phyloP scores from a whole-genome alignment of 2,329 filamentous ascomycete species.

The Fragosphaeria purpurea region DNA sequence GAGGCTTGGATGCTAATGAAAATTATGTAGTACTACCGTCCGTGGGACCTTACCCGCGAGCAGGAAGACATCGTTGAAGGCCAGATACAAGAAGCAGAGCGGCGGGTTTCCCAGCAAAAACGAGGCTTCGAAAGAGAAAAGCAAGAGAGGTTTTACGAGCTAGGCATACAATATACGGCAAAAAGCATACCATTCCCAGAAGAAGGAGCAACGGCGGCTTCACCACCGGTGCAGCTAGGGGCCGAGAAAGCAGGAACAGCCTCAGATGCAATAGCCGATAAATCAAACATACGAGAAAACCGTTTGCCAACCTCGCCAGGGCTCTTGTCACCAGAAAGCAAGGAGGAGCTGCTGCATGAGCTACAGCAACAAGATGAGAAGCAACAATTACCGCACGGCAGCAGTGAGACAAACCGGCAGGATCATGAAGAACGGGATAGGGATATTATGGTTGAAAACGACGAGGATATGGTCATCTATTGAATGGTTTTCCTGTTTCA shows the following conservation, averaged over 20 bases:
- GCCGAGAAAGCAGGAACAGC: background rate
- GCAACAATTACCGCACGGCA: conserved; percentile 20
- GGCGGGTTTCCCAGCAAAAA: conserved; percentile 53
- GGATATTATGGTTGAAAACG: conserved; percentile 71
- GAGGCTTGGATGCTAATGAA: too few relatives aligned
- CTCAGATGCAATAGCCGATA: too few relatives aligned
- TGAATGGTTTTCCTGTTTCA: conserved; percentile 29
- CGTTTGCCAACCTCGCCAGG: too few relatives aligned
- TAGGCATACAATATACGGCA: conserved; percentile 18
- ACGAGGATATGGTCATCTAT: conserved; percentile 88
- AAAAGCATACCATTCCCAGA: background rate
- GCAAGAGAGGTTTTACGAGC: conserved; percentile 29
- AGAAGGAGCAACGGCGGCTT: too few relatives aligned
- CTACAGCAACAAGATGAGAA: background rate
- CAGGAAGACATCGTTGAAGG: conserved; percentile 62
- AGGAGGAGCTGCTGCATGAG: conserved; percentile 12
- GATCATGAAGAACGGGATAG: conserved; percentile 61
- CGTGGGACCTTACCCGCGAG: conserved; percentile 61
- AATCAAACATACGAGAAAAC: too few relatives aligned
- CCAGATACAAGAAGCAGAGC: conserved; percentile 59
- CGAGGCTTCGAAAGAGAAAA: conserved; percentile 48
- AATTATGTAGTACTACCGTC: conserved; percentile 63
- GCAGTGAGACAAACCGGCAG: conserved; percentile 10
- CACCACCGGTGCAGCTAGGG: too few relatives aligned
- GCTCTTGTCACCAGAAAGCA: too few relatives aligned